Percentiles rank a stretch among this genome's conserved stretches.
Conservation (phyloP, 192 early-diverging fungal genomes). For the Backusella tarrabulga region DNA sequence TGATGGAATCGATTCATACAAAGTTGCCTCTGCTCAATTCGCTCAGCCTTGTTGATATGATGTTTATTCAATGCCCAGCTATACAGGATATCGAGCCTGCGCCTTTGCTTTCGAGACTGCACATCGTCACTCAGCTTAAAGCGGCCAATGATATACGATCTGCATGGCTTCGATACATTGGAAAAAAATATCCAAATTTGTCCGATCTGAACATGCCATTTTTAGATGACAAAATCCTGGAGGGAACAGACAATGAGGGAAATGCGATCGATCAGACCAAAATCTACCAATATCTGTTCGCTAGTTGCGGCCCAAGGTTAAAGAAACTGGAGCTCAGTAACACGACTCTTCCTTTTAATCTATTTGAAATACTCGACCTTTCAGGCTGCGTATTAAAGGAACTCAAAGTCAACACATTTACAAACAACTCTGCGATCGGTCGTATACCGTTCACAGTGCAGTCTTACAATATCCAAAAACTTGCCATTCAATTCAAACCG, state of each 20-base stretch:
- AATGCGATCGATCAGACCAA: background rate
- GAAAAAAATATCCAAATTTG: background rate
- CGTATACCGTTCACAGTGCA: background rate
- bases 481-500: background rate
- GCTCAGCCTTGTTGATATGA: background rate
- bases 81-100: background rate
- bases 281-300: background rate
- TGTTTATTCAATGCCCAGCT: background rate
- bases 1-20: background rate
- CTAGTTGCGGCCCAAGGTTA: background rate
- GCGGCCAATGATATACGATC: background rate
- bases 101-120: background rate
- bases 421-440: background rate
- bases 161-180: background rate
- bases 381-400: background rate
- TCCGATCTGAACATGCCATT: background rate
- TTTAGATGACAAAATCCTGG: background rate
- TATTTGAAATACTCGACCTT: background rate
- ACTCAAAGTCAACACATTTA: background rate
- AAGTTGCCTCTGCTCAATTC: background rate
- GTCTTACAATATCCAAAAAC: background rate
- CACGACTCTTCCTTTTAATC: background rate
- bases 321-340: background rate
- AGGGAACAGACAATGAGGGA: background rate
- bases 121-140: background rate